These are phyloP conservation scores for Aspergillus funiculosus DNA, from an alignment of 495 filamentous ascomycete genomes.

Conservation along the genomic window DNA sequence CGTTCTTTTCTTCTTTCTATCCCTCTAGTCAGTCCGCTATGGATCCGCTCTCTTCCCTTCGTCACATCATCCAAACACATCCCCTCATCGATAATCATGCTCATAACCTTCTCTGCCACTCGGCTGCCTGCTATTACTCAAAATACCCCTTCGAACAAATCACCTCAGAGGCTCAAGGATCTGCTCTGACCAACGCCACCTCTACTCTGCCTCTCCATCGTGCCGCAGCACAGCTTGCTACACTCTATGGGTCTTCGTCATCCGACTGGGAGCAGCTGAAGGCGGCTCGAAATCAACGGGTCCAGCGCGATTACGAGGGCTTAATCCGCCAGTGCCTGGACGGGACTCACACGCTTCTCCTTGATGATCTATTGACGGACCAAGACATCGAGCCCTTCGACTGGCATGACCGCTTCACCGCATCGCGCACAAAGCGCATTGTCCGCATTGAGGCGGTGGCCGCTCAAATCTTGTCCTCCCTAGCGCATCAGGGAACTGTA, in stretches of 20 bases:
- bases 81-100: slow-evolving; percentile 89
- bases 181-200: slow-evolving; percentile 54
- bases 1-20: neutral
- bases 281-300: slow-evolving; percentile 49
- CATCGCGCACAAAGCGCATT: slow-evolving; percentile 62
- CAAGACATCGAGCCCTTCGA: slow-evolving; percentile 53
- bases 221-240: slow-evolving; percentile 61
- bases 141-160: slow-evolving; percentile 52
- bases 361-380: slow-evolving; percentile 70
- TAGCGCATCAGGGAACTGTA: slow-evolving; percentile 21
- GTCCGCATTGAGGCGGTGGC: slow-evolving; percentile 80
- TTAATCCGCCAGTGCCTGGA: slow-evolving; percentile 61
- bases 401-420: slow-evolving; percentile 68
- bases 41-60: slow-evolving; percentile 32
- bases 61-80: slow-evolving; percentile 52
- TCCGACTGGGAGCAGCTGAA: slow-evolving; percentile 58
- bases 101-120: slow-evolving; percentile 61
- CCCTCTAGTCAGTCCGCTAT: no score
- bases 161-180: slow-evolving; percentile 67
- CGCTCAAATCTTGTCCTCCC: slow-evolving; percentile 51
- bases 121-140: slow-evolving; percentile 29
- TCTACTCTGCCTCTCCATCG: slow-evolving; percentile 64
- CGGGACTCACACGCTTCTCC: slow-evolving; percentile 68
- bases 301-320: slow-evolving; percentile 49
- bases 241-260: slow-evolving; percentile 53